Evolutionary conservation across 164 flowering plant genomes (phyloP).

Genomic region (Malania oleifera): DNA sequence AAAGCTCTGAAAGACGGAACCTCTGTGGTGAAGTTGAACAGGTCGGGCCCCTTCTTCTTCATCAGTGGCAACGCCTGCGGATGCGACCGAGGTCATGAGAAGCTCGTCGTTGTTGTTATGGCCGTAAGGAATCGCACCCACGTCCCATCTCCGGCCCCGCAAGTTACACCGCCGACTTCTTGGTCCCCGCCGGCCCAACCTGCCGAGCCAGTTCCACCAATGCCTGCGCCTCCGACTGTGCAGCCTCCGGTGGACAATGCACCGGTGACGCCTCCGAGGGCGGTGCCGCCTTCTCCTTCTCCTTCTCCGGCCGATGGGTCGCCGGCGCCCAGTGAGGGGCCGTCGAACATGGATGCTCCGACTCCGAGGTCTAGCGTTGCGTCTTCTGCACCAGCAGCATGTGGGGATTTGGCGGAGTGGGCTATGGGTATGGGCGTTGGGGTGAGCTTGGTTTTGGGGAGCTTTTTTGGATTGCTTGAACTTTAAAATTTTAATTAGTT

Average conservation of each 20-base stretch:
- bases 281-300: too few species aligned
- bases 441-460: slow-evolving; percentile 11
- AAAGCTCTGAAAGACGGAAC: slow-evolving; percentile 22
- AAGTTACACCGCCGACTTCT: not conserved
- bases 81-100: slow-evolving; percentile 44
- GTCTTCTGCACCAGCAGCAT: too few species aligned
- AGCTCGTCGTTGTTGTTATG: slow-evolving; percentile 34
- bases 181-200: too few species aligned
- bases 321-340: too few species aligned
- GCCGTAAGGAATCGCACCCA: slow-evolving; percentile 20
- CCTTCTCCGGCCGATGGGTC: too few species aligned
- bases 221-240: too few species aligned
- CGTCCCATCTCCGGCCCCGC: not conserved
- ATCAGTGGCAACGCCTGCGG: slow-evolving; percentile 30
- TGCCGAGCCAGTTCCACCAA: too few species aligned
- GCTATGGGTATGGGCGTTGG: slow-evolving; percentile 8
- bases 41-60: slow-evolving; percentile 52
- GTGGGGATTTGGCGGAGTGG: not conserved
- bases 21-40: slow-evolving; percentile 26
- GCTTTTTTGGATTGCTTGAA: slow-evolving; percentile 5
- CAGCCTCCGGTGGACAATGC: too few species aligned
- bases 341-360: too few species aligned
- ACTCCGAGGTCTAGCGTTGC: too few species aligned
- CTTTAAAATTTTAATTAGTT: too few species aligned
- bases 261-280: too few species aligned